phyloP scores from a whole-genome alignment of 1,284 basidiomycete species.

The Phylloboletellus chloephorus region DNA sequence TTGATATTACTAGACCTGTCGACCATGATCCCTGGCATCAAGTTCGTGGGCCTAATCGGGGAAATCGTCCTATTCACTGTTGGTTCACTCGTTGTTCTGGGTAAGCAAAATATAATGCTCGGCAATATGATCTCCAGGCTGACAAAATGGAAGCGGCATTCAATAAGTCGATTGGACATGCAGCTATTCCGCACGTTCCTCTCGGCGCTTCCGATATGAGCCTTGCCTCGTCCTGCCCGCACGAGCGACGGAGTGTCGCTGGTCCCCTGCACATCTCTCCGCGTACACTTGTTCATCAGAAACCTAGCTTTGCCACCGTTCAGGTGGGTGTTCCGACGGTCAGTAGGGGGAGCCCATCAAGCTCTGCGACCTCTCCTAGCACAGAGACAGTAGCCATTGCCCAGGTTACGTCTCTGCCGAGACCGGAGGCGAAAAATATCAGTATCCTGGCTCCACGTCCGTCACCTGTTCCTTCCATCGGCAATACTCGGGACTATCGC shows the following conservation, averaged over 20 bases:
- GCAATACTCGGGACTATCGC: neutral
- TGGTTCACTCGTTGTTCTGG: conserved; percentile 44
- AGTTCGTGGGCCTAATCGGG: conserved; percentile 36
- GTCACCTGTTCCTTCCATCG: neutral
- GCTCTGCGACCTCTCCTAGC: too few species aligned
- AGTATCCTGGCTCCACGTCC: too few species aligned
- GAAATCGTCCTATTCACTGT: conserved; percentile 47
- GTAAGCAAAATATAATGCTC: conserved; percentile 20
- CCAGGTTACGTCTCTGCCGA: too few species aligned
- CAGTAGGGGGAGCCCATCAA: too few species aligned
- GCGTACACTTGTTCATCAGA: too few species aligned
- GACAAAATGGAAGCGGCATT: conserved; percentile 20
- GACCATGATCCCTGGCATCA: conserved; percentile 39
- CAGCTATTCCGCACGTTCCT: neutral
- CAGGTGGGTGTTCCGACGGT: too few species aligned
- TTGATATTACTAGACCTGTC: conserved; percentile 44
- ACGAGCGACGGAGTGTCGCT: too few species aligned
- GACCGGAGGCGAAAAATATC: too few species aligned
- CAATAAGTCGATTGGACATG: conserved; percentile 3
- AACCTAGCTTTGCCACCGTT: too few species aligned
- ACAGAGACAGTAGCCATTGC: too few species aligned
- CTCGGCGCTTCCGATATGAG: neutral
- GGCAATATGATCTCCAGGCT: neutral
- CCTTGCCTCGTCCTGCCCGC: neutral
- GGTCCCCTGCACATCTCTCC: too few species aligned